Evolutionary conservation across 148 eudicot species (phyloP), one percentile per base, ranked within the genome.

Genomic region (Persicaria tinctoria): DNA sequence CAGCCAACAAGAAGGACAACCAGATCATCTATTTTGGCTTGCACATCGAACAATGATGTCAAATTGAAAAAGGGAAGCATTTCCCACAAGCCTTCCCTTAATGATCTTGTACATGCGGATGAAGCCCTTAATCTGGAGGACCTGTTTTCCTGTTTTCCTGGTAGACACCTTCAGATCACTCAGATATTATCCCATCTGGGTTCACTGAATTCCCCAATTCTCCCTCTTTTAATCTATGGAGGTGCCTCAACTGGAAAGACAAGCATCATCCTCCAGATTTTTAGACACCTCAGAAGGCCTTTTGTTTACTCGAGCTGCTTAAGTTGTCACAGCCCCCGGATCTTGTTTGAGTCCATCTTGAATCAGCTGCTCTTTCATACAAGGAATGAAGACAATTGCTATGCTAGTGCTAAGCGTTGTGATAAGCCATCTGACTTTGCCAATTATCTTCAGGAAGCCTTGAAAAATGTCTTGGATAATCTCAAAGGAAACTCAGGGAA

Each of bases 231-330:
- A 75, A 54, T 94, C 0, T 90, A 91, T n/a, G 98, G 98, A 64
- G 88, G 91, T 32, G 74, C 90, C 71, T 86, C 97, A 8, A 86
- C 96, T 0, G 98, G 97, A 62, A 94, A 94, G 79, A 94, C 98
- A 54, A 87, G 92, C 77, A 75, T 79, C 27, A 62, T 86, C 64
- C 89, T 94, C 12, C 80, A 92, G 78, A 77, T 78, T 49, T 91
- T 94, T 75, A 76, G 81, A 68, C 87, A 92, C 78, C 83, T 92
- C 44, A 85, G 80, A 38, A 81, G 98, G 7, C 97, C 98, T 4
- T 94, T 92, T 63, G 85, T 86, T 63, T 94, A 92, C 72, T 83
- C 91, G 0, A 94, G 98, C 74, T 94, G 93, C 77, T 75, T 78
- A 73, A 82, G 89, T 1, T 92, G 97, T 80, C 90, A 94, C 71